Evolutionary conservation across 1,284 basidiomycete species (phyloP).

Genomic region (Rhodotorula sp.): DNA sequence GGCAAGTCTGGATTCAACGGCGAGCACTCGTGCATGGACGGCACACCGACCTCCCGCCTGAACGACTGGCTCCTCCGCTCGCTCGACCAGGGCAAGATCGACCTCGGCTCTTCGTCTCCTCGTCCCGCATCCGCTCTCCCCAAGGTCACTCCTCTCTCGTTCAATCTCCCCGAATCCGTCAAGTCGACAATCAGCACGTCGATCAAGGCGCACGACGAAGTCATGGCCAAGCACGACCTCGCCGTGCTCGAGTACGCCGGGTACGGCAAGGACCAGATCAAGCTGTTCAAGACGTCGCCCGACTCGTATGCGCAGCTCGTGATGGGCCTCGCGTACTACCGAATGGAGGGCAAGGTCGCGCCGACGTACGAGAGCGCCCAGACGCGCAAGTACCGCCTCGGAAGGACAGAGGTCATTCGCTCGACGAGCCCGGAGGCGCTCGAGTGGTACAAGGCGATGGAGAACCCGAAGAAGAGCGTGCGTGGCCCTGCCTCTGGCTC

Average conservation of each 20-base stretch:
- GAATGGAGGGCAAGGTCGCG: slow-evolving; percentile 76
- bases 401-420: slow-evolving; percentile 93
- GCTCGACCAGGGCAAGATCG: slow-evolving; percentile 74
- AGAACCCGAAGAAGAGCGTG: slow-evolving; percentile 61
- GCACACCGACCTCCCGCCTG: slow-evolving; percentile 89
- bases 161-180: slow-evolving; percentile 64
- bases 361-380: slow-evolving; percentile 89
- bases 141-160: slow-evolving; percentile 67
- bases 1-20: slow-evolving; percentile 84
- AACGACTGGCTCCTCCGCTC: slow-evolving; percentile 90
- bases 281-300: slow-evolving; percentile 83
- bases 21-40: slow-evolving; percentile 88
- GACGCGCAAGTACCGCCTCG: slow-evolving; percentile 87
- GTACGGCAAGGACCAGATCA: slow-evolving; percentile 86
- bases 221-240: slow-evolving; percentile 79
- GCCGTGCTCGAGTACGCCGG: slow-evolving; percentile 84
- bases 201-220: slow-evolving; percentile 70
- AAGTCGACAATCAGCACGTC: slow-evolving; percentile 57
- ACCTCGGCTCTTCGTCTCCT: slow-evolving; percentile 59
- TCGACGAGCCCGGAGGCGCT: slow-evolving; percentile 79
- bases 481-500: slow-evolving; percentile 39
- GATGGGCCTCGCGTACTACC: slow-evolving; percentile 93
- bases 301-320: slow-evolving; percentile 94
- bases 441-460: slow-evolving; percentile 86
- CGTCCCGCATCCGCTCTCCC: slow-evolving; percentile 59